A percentile compares a stretch with the other conserved stretches of the same genome.
Evolutionary conservation across 2,329 filamentous ascomycete genomes (phyloP).

Genomic region (Claviceps humidiphila): DNA sequence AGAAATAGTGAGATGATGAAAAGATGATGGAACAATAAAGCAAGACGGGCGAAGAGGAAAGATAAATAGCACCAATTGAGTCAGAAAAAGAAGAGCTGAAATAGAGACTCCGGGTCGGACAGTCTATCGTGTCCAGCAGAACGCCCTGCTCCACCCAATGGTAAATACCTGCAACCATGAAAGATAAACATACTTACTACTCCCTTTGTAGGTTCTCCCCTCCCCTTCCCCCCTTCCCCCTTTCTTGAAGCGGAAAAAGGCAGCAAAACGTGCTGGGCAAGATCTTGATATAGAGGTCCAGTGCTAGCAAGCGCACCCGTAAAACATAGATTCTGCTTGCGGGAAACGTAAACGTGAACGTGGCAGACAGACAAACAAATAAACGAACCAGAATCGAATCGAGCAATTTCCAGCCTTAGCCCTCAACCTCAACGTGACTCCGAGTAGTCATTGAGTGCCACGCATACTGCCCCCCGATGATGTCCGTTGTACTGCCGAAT

Average conservation of each 20-base stretch:
- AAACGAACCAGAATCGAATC: neutral
- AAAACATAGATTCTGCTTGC: too few species aligned
- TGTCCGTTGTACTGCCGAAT: conserved; percentile 94
- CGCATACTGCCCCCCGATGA: conserved; percentile 81
- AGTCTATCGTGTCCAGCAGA: neutral
- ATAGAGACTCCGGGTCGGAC: neutral
- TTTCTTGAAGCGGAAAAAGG: too few species aligned
- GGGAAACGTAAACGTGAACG: neutral
- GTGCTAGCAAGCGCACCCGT: too few species aligned
- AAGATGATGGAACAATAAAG: neutral
- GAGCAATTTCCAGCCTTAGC: too few species aligned
- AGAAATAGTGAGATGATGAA: too few species aligned
- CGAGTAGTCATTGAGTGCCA: conserved; percentile 79
- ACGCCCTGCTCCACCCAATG: neutral
- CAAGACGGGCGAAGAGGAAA: neutral
- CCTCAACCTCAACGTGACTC: conserved; percentile 32
- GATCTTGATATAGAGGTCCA: too few species aligned
- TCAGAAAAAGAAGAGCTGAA: too few species aligned
- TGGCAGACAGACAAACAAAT: neutral
- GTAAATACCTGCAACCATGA: neutral
- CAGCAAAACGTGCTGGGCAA: too few species aligned
- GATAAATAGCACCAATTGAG: neutral
- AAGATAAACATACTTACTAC: neutral
- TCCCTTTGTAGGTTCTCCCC: neutral
- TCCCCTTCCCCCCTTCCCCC: too few species aligned